Evolutionary conservation across 345 rosid genomes (phyloP).

Genomic region (Populus simonii): DNA sequence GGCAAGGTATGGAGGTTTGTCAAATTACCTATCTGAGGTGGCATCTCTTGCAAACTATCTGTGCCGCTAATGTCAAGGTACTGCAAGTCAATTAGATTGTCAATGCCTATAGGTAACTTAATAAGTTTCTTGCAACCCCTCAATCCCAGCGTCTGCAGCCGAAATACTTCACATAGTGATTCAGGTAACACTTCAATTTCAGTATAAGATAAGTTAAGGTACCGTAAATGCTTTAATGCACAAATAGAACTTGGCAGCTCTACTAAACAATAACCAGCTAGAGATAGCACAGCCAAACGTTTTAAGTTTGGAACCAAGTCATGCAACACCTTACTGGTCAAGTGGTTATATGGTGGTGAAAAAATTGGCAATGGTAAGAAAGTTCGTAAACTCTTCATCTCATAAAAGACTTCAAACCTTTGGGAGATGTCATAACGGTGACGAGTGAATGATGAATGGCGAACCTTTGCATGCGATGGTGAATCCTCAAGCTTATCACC

Average conservation of each 20-base stretch:
- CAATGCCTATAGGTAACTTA: conserved; percentile 33
- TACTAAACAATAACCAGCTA: not conserved
- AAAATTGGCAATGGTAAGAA: not conserved
- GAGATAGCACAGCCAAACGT: not conserved
- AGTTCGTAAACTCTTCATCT: not conserved
- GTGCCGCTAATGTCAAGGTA: conserved; percentile 27
- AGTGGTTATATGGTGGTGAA: not conserved
- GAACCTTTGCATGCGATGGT: conserved; percentile 11
- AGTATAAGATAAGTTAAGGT: conserved; percentile 10
- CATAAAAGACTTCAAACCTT: not conserved
- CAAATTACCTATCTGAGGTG: conserved; percentile 31
- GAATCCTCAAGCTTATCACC: not conserved
- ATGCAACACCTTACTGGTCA: not conserved
- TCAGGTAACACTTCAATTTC: conserved; percentile 5
- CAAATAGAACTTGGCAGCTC: conserved; percentile 12
- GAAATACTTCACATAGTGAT: not conserved
- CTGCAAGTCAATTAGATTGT: conserved; percentile 32
- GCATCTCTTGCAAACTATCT: conserved; percentile 30
- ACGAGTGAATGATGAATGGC: conserved; percentile 4
- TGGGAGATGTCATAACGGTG: not conserved
- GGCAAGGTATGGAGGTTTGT: conserved; percentile 29
- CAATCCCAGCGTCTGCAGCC: conserved; percentile 30
- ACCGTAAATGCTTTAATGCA: conserved; percentile 2
- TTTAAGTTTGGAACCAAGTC: not conserved
- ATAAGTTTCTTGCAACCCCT: conserved; percentile 16